Base-by-base conservation (phyloP, 805 yeast genomes). In the Scheffersomyces ergatensis region DNA sequence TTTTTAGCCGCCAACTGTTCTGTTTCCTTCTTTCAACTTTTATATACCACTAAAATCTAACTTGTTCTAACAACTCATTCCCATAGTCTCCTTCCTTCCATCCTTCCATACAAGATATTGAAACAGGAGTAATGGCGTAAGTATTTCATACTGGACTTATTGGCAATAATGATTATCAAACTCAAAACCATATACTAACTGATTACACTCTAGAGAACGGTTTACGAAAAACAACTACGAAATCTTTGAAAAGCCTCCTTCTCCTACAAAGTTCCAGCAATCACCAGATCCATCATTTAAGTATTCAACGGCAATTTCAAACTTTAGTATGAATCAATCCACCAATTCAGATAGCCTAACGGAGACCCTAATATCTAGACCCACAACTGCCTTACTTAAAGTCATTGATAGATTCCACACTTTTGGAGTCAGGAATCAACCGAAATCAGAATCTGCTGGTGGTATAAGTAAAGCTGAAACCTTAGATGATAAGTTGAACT, bases 331-430 rank as follows among this genome's bases (percentile, higher is more conserved):
- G 15, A 48, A 44, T 35, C 39, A 44, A 19, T 51, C 46, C 34
- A 6, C n/a, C 15, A 29, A 6, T 29, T 15, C 48, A 36, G 32
- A 29, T 14, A n/a, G 12, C 15, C 14, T 38, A 12, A 33, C 43
- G 11, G 48, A 48, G 3, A 34, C 47, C 3, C 42, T 45, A 33
- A 29, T 49, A 21, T 32, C 44, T 16, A 46, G 61, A 17, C 60
- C 62, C 2, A 39, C 53, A 6, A 55, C 62, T 0, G 61, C 62
- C 4, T 33, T 58, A 30, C 49, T 46, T 27, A 49, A 44, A 35
- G 55, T 50, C 5, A 37, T 51, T 15, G 62, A 55, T 25, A 54
- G 48, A 38, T 46, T 51, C 15, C 15, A 17, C 4, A 29, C 40
- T 6, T 38, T 38, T 15, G 16, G 35, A 2, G 18, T 6, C 4